A percentile compares a stretch with the other conserved stretches of the same genome.
These are phyloP conservation scores for Chondrus crispus DNA, from an alignment of 23 red algal genomes.

Conservation along the genomic window DNA sequence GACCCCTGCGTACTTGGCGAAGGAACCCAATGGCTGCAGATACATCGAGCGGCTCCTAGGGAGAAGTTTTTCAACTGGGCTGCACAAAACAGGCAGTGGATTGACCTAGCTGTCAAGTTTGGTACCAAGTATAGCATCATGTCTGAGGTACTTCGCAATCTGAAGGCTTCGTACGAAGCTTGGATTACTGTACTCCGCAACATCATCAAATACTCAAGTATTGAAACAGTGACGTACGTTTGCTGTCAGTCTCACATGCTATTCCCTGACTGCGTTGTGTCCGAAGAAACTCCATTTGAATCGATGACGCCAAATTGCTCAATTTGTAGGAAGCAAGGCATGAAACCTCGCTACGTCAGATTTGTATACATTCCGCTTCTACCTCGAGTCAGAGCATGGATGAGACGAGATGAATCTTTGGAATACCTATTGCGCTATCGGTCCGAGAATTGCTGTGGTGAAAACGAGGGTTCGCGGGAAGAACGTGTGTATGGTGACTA, in stretches of 20 bases:
- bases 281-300: not conserved
- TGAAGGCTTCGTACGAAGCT: not conserved
- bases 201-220: not conserved
- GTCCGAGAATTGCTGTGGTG: not conserved
- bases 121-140: not conserved
- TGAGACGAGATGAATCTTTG: not conserved
- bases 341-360: not conserved
- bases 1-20: too few species aligned
- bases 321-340: not conserved
- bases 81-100: not conserved
- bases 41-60: too few species aligned
- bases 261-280: not conserved
- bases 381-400: not conserved
- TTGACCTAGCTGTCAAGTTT: constrained; percentile 4
- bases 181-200: not conserved
- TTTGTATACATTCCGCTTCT: not conserved
- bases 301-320: not conserved
- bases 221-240: not conserved
- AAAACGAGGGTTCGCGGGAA: not conserved
- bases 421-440: not conserved
- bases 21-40: too few species aligned
- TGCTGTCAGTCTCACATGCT: not conserved
- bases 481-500: not conserved
- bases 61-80: not conserved
- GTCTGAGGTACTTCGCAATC: not conserved